Percentiles rank a stretch among this genome's conserved stretches.
phyloP scores from a whole-genome alignment of 2,329 filamentous ascomycete genomes.

The Cladobotryum protrusum region DNA sequence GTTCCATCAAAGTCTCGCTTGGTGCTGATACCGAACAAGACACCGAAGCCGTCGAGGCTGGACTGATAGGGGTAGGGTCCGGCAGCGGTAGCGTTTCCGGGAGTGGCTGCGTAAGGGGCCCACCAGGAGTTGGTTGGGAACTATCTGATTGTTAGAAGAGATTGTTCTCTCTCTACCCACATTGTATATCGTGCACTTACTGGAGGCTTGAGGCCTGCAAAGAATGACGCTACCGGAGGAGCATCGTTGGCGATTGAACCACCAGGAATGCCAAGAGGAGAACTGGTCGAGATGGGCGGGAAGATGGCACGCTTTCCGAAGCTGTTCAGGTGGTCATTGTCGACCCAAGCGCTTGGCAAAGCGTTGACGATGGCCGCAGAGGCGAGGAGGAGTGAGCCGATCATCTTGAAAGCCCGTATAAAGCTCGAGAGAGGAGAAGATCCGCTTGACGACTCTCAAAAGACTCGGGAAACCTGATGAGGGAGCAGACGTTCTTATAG shows the following conservation, averaged over 20 bases:
- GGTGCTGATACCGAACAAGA: constrained; percentile 18
- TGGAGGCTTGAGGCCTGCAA: constrained; percentile 18
- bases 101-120: constrained; percentile 18
- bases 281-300: constrained; percentile 16
- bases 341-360: constrained; percentile 2
- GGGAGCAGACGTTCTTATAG: too few species aligned
- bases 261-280: constrained; percentile 14
- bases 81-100: constrained; percentile 16
- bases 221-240: constrained; percentile 17
- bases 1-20: constrained; percentile 18
- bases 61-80: constrained; percentile 20
- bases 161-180: background rate
- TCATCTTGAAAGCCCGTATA: background rate
- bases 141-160: constrained; percentile 3
- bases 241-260: constrained; percentile 12
- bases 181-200: constrained; percentile 8
- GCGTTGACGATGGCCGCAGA: constrained; percentile 7
- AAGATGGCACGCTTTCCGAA: constrained; percentile 12
- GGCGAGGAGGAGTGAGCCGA: constrained; percentile 8
- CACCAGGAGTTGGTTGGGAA: constrained; percentile 20
- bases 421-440: constrained; percentile 4
- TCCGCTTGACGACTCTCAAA: background rate
- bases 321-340: constrained; percentile 2
- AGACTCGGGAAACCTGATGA: too few species aligned
- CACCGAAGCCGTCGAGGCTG: constrained; percentile 15